A percentile compares a stretch with the other conserved stretches of the same genome.
These are phyloP conservation scores for Cucumis hystrix DNA, from an alignment of 306 rosid species.

Conservation along the genomic window DNA sequence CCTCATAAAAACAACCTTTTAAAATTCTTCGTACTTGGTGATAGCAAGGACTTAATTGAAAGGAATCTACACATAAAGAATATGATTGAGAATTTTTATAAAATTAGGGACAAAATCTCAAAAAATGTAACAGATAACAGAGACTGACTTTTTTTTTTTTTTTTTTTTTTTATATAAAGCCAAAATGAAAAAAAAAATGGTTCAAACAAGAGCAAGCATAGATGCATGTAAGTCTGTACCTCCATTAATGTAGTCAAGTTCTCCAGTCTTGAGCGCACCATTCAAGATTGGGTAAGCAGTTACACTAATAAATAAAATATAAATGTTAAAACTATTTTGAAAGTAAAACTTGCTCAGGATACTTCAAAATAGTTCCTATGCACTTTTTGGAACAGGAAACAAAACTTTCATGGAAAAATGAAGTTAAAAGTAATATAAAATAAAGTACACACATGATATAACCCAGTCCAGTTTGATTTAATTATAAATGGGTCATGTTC, in stretches of 20 bases:
- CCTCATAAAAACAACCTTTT: background rate
- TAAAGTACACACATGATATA: background rate
- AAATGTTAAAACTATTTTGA: background rate
- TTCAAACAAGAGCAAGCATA: background rate
- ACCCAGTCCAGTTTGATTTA: background rate
- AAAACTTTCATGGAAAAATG: background rate
- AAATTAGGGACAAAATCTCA: background rate
- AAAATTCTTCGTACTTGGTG: background rate
- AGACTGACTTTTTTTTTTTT: background rate
- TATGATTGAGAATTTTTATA: background rate
- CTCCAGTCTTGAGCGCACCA: slow-evolving; percentile 76
- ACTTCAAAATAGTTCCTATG: background rate
- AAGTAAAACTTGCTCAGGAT: background rate
- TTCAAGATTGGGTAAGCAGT: slow-evolving; percentile 76
- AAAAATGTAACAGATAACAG: background rate
- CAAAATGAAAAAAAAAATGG: background rate
- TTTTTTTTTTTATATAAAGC: too few species aligned
- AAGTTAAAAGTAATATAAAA: background rate
- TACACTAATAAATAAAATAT: slow-evolving; percentile 39
- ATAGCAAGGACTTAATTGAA: background rate
- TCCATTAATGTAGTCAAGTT: slow-evolving; percentile 93
- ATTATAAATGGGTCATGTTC: too few species aligned
- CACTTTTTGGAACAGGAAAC: background rate
- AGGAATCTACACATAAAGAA: background rate
- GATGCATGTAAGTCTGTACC: slow-evolving; percentile 20